phyloP scores from a whole-genome alignment of 768 basidiomycete species.

The Mycena olivaceomarginata region DNA sequence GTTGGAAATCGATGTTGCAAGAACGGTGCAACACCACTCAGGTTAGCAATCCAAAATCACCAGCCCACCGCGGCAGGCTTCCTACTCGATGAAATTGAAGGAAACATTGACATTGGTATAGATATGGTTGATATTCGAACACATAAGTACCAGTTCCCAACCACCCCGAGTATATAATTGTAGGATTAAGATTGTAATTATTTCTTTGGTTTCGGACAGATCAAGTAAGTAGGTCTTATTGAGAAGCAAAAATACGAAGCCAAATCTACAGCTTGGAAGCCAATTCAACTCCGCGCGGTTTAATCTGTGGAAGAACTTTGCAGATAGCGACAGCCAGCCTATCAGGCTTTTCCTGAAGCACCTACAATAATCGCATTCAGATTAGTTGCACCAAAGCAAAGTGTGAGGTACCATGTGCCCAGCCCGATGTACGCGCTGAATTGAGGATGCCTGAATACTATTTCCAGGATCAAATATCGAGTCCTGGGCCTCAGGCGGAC shows the following conservation, averaged over 20 bases:
- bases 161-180: neutral
- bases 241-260: neutral
- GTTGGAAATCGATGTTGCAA: neutral
- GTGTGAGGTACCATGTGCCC: neutral
- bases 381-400: too few species aligned
- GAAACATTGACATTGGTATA: conserved; percentile 21
- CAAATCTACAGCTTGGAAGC: neutral
- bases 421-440: neutral
- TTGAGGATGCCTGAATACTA: neutral
- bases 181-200: neutral
- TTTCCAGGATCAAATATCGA: neutral
- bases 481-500: neutral
- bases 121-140: neutral
- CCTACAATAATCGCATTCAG: neutral
- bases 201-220: neutral
- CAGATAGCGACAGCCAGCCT: neutral
- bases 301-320: neutral
- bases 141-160: neutral
- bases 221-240: neutral
- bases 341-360: neutral
- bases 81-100: conserved; percentile 24
- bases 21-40: conserved; percentile 10
- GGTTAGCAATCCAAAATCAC: conserved; percentile 28
- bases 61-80: conserved; percentile 21
- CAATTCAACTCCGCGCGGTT: neutral